A percentile compares a stretch with the other conserved stretches of the same genome.
Evolutionary conservation across 257 asterid genomes (phyloP).

Genomic region (Penstemon davidsonii): DNA sequence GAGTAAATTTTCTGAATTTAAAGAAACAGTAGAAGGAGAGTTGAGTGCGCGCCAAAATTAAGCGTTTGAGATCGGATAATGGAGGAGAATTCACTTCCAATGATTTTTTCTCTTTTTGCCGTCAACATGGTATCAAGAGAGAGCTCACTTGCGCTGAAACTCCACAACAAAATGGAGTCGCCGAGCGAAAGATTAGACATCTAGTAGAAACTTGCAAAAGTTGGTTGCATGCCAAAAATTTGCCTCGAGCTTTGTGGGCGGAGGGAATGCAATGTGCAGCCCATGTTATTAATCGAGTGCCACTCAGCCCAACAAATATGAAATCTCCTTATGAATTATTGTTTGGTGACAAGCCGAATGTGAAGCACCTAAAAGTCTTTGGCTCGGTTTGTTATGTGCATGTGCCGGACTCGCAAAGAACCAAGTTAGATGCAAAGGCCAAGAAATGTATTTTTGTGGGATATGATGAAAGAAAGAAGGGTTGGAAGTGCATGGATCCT

Average conservation of each 20-base stretch:
- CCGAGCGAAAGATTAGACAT: neutral
- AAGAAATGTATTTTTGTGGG: constrained; percentile 8
- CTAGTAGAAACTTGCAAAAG: constrained; percentile 3
- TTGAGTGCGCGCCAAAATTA: neutral
- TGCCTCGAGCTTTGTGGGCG: neutral
- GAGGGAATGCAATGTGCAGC: constrained; percentile 19
- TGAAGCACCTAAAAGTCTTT: constrained; percentile 7
- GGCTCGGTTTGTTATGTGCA: constrained; percentile 7
- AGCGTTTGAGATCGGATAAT: constrained; percentile 3
- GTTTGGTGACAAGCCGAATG: neutral
- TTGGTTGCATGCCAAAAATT: constrained; percentile 2
- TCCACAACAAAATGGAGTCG: constrained; percentile 14
- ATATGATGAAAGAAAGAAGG: constrained; percentile 9
- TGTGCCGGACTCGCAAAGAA: neutral
- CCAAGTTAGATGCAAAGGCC: neutral
- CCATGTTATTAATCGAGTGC: neutral
- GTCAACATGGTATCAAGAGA: neutral
- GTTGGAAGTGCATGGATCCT: constrained; percentile 19
- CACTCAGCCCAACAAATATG: constrained; percentile 1
- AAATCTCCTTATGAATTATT: neutral
- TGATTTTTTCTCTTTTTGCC: neutral
- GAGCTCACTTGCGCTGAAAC: constrained; percentile 8
- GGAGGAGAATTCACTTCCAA: constrained; percentile 1
- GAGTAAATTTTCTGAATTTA: neutral
- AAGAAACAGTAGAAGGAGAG: neutral